Conservation (phyloP, 1,284 basidiomycete genomes). For the Bondarzewia mesenterica region DNA sequence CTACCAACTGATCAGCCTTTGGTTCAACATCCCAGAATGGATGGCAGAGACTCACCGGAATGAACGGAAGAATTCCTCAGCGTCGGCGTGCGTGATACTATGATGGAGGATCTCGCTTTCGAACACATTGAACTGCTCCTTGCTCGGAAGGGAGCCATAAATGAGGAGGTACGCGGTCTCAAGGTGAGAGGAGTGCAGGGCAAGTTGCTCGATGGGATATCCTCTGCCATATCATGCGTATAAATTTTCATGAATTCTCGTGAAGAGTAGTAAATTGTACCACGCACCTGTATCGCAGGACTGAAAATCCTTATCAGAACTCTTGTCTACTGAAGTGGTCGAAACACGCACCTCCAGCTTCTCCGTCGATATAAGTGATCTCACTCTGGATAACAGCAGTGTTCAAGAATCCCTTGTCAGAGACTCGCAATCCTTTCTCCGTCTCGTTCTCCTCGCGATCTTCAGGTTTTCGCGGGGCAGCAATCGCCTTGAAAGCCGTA, state of each 20-base stretch:
- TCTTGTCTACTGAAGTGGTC: neutral
- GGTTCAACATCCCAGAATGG: too few species aligned
- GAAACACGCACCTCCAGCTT: constrained; percentile 55
- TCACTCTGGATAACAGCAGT: constrained; percentile 76
- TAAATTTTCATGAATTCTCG: too few species aligned
- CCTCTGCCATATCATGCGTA: constrained; percentile 41
- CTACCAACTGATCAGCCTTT: constrained; percentile 26
- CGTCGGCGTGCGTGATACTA: constrained; percentile 68
- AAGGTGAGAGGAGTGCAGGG: constrained; percentile 68
- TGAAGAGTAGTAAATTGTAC: neutral
- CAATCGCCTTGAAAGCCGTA: constrained; percentile 72
- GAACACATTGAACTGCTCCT: constrained; percentile 52
- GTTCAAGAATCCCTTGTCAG: constrained; percentile 79
- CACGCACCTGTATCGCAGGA: constrained; percentile 62
- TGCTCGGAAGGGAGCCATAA: constrained; percentile 76
- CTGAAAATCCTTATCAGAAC: constrained; percentile 22
- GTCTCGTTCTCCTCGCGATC: constrained; percentile 81
- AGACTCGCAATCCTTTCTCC: constrained; percentile 67
- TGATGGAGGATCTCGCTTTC: constrained; percentile 75
- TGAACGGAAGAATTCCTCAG: constrained; percentile 72
- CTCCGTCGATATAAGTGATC: constrained; percentile 87
- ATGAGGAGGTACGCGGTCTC: constrained; percentile 83
- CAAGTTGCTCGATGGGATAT: constrained; percentile 89
- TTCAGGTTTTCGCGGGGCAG: constrained; percentile 42
- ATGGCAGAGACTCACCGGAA: constrained; percentile 44